Percentiles rank a stretch among this genome's conserved stretches.
phyloP scores from a whole-genome alignment of 768 basidiomycete genomes.

The Naganishia antarctica region DNA sequence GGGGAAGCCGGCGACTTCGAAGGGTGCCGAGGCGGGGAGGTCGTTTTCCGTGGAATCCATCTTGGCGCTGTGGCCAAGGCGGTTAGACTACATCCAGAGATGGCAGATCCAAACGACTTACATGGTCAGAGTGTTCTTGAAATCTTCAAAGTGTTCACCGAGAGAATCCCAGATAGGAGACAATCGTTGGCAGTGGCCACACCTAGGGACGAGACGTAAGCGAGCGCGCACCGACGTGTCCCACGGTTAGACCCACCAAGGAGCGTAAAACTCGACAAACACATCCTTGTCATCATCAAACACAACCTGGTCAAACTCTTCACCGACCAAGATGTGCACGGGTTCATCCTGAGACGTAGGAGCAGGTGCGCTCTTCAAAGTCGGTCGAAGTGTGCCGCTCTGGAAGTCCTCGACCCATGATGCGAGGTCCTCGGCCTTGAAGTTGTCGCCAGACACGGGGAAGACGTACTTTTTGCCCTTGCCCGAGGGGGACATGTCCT shows the following conservation, averaged over 20 bases:
- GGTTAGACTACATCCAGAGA: neutral
- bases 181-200: constrained; percentile 56
- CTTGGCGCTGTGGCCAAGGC: constrained; percentile 58
- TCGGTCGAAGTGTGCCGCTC: constrained; percentile 68
- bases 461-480: constrained; percentile 82
- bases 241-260: constrained; percentile 63
- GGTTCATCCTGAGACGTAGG: constrained; percentile 76
- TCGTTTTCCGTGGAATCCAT: constrained; percentile 97
- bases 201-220: neutral
- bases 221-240: constrained; percentile 8
- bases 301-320: constrained; percentile 80
- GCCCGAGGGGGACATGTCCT: constrained; percentile 60
- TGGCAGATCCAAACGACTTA: constrained; percentile 47
- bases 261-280: constrained; percentile 93
- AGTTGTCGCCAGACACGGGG: constrained; percentile 54
- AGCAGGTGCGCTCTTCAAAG: constrained; percentile 83
- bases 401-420: constrained; percentile 63
- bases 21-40: constrained; percentile 76
- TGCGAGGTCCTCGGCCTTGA: constrained; percentile 59
- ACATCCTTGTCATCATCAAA: constrained; percentile 84
- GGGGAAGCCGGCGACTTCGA: constrained; percentile 71
- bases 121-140: constrained; percentile 75
- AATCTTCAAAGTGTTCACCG: constrained; percentile 71
- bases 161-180: constrained; percentile 89
- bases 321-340: constrained; percentile 77